A percentile compares a stretch with the other conserved stretches of the same genome.
Conservation (phyloP, 1,284 basidiomycete genomes). For the Coniferiporia weirii region DNA sequence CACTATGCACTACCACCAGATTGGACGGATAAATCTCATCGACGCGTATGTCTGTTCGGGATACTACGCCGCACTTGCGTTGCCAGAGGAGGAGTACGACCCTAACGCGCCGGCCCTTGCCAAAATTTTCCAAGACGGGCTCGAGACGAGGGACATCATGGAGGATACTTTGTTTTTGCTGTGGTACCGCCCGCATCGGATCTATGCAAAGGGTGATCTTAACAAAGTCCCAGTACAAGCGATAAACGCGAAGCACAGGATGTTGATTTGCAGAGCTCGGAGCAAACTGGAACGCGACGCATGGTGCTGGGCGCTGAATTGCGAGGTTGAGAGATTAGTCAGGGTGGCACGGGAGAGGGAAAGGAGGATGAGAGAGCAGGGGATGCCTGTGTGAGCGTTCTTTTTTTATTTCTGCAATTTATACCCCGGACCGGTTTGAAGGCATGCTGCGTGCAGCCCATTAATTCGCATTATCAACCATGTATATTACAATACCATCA, state of each 20-base stretch:
- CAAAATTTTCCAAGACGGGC: conserved; percentile 72
- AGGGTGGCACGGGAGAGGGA: conserved; percentile 55
- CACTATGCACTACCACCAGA: conserved; percentile 44
- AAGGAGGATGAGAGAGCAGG: conserved; percentile 49
- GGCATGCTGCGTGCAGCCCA: not conserved
- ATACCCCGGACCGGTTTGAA: conserved; percentile 7
- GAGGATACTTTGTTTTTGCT: conserved; percentile 74
- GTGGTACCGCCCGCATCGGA: conserved; percentile 47
- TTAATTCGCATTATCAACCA: not conserved
- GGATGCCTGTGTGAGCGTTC: conserved; percentile 26
- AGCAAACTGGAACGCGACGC: conserved; percentile 78
- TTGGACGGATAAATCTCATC: conserved; percentile 52
- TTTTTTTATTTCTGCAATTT: not conserved
- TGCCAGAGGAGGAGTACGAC: conserved; percentile 56
- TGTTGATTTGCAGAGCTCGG: conserved; percentile 66
- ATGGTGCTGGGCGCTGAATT: conserved; percentile 84
- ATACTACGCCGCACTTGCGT: conserved; percentile 62
- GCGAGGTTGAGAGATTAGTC: conserved; percentile 75
- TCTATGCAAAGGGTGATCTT: conserved; percentile 18
- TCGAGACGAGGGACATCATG: conserved; percentile 71
- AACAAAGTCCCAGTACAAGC: conserved; percentile 37
- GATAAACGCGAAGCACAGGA: conserved; percentile 57
- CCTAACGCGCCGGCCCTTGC: conserved; percentile 47
- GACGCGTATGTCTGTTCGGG: conserved; percentile 79
- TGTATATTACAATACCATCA: not conserved